Conservation (phyloP, 169 alveolate genomes). For the Plasmodium berghei region DNA sequence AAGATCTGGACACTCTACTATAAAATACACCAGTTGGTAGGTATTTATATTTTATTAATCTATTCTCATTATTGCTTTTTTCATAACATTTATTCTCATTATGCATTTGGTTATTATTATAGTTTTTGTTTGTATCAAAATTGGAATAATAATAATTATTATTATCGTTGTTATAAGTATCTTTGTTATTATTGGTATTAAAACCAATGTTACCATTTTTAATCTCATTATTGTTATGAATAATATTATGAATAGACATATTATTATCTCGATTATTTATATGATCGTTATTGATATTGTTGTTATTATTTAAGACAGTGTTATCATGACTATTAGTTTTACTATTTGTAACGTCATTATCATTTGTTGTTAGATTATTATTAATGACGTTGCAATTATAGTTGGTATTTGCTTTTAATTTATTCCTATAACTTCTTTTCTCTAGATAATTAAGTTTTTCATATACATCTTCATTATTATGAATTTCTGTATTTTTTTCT, state of each 20-base stretch:
- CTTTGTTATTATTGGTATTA: constrained; percentile 3
- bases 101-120: neutral
- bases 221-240: no score
- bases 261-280: no score
- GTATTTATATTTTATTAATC: constrained; percentile 53
- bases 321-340: neutral
- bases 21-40: constrained; percentile 71
- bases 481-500: constrained; percentile 17
- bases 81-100: constrained; percentile 6
- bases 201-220: no score
- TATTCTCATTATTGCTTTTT: constrained; percentile 17
- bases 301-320: neutral
- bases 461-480: constrained; percentile 28
- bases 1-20: constrained; percentile 68
- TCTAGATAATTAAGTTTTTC: constrained; percentile 51
- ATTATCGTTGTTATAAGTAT: neutral
- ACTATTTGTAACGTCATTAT: neutral
- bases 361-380: neutral
- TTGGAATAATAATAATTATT: neutral
- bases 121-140: neutral
- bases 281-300: no score
- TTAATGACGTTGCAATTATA: neutral
- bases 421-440: constrained; percentile 66
- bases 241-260: no score
- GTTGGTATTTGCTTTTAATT: neutral